Base-by-base conservation (phyloP, 1,284 basidiomycete species). In the Leccinum cinnamomeum region DNA sequence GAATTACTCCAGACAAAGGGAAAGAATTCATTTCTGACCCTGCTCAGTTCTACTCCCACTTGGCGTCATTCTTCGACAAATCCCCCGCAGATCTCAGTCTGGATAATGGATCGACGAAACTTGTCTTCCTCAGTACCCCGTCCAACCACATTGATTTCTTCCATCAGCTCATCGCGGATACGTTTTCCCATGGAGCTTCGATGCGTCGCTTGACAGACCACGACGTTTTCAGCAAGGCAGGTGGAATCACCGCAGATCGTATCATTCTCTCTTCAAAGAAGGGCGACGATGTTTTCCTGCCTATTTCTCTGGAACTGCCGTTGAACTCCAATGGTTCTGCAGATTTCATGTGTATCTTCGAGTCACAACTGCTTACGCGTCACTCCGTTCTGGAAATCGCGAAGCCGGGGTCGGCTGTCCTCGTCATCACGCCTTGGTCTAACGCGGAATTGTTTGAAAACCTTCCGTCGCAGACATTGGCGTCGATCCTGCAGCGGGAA, bases 341-440 rank as follows among this genome's bases (percentile, higher is more conserved):
- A 1, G 88, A 91, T 73, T 89, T 92, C 72, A 72, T 88, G 53
- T 88, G 82, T n/a, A 75, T 92, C n/a, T 76, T 90, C 20, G 91
- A 93, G 62, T 82, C 85, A 46, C 77, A 70, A 30, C 76, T 93
- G 18, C 78, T 93, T 59, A 90, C 86, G 69, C 83, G 88, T 0
- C 90, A 93, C 67, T 79, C 82, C 3, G 62, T 91, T 20, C 69
- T 91, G 46, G 77, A 82, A 23, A 81, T 85, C 62, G 86, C 87
- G 7, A 86, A 84, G 64, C 74, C 77, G 3, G 81, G 80, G 5
- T 84, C 89, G 0, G 75, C 82, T 0, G 78, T 92, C 7, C 82
- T 93, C 53, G 68, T 92, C 28, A 75, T 81, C 55, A 84, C 89
- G 1, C 75, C 84, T 7, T 91, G 89, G 87, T 79, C 85, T 0